Base-by-base conservation (phyloP, 371 early-diverging fungal genomes). In the Smittium culicis region DNA sequence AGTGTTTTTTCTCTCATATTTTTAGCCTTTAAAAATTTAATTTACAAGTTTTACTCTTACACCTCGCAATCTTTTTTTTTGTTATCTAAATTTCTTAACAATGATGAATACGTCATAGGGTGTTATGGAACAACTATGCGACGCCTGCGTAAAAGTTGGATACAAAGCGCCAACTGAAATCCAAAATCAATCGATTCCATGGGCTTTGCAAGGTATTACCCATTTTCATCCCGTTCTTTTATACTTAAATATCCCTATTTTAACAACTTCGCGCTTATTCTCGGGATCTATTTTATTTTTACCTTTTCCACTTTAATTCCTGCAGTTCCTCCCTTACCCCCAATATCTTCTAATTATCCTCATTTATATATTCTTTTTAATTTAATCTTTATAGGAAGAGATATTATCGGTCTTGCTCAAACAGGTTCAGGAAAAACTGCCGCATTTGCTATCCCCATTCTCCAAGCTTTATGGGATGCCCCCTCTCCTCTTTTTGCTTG, bases 381-480 rank as follows among this genome's bases (percentile, higher is more conserved):
- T 71, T 3, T 64, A 45, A 67, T 82, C 25, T 14, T 28, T 34
- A 2, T 66, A 67, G 67, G 91, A 29, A 83, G 89, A 62, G 94
- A 96, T 73, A 86, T 98, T 67, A 96, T 98, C 70, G 97, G 96
- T 33, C 84, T 96, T 34, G 98, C 99, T 5, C 93, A 94, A 71
- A 99, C 99, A 0, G 99, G 99, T 61, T 93, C 95, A 30, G 98
- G 99, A 65, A 98, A 99, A 78, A 98, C 99, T 0, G 94, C 96
- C 2, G 95, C 98, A 0, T 99, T 98, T 81, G 87, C 96, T 14
- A 78, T 99, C 11, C 99, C 99, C 24, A 93, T 98, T 57, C 84
- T 96, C 66, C 93, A 98, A 70, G 86, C 86, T 54, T 81, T 94
- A 27, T 92, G 92, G 91, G 83, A 88, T 34, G 83, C 86, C 64